Base-by-base conservation (phyloP, 129 eudicot genomes). In the Oenanthe sinensis region DNA sequence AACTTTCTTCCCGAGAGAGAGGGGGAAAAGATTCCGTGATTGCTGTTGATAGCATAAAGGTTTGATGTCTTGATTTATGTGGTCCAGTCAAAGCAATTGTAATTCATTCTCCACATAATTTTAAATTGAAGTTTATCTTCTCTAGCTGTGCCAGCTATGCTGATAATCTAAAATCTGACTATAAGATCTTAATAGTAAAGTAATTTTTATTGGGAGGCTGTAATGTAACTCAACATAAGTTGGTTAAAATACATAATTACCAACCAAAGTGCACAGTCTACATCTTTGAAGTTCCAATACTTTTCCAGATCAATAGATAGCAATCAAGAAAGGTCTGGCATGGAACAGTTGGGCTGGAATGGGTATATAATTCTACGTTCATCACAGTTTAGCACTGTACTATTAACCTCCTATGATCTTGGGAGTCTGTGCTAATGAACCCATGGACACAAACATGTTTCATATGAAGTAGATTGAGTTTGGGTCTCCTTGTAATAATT, bases 1-100 rank as follows among this genome's bases (percentile, higher is more conserved):
- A 95, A 82, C 84, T 95, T 50, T 90, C 97, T 85, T 87, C 99
- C 11, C 89, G 97, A 69, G 97, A 92, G 87, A 90, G 96, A 90
- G 99, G 99, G 73, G 80, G 92, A 80, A 91, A 89, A 84, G 90
- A 82, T 85, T 88, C 97, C 55, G 78, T 81, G 54, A 82, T 95
- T 85, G 83, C 91, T 45, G 76, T 88, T 78, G 91, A 86, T 81
- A 90, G 86, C 79, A 95, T 95, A 49, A 92, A 95, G 99, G 99
- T 86, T 68, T 17, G 63, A 62, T 60, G 17, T 46, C 48, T 15
- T 24, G 4, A 44, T 40, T 71, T 71, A 62, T 44, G 45, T 79
- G 24, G 36, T 37, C 26, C 40, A 3, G 62, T 71, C 19, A 55
- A 65, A 55, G 72, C 52, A n/a, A 17, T 26, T 30, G 40, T 30